A percentile compares a stretch with the other conserved stretches of the same genome.
These are phyloP conservation scores for Phytophthora melonis DNA, from an alignment of 352 stramenopile species.

Conservation along the genomic window DNA sequence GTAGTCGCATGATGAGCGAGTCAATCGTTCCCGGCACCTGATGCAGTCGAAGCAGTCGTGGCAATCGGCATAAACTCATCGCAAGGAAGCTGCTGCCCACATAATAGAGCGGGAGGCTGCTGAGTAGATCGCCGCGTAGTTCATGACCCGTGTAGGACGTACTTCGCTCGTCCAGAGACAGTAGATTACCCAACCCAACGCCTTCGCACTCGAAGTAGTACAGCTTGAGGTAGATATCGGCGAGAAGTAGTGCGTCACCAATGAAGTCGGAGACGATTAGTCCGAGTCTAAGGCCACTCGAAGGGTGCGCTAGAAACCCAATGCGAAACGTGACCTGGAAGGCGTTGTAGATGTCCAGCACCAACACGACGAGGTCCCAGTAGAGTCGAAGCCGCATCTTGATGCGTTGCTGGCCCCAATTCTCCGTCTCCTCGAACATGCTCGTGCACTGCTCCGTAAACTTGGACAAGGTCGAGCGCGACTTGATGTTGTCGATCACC, in stretches of 20 bases:
- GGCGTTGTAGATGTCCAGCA: constrained; percentile 71
- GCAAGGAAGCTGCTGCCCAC: constrained; percentile 57
- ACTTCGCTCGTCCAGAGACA: constrained; percentile 58
- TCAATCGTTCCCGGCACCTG: constrained; percentile 59
- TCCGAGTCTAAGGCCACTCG: constrained; percentile 14
- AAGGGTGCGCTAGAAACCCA: constrained; percentile 58
- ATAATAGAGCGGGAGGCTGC: constrained; percentile 76
- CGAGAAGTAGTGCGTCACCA: constrained; percentile 49
- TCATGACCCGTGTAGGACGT: constrained; percentile 49
- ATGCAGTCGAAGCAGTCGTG: constrained; percentile 54
- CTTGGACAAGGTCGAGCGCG: constrained; percentile 46
- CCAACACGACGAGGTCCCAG: constrained; percentile 67
- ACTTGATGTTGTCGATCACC: constrained; percentile 63
- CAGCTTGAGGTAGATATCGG: constrained; percentile 76
- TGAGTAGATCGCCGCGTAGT: constrained; percentile 54
- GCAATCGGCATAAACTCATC: constrained; percentile 69
- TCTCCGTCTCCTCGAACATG: constrained; percentile 71
- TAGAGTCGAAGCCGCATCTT: constrained; percentile 68
- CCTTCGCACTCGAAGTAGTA: constrained; percentile 83
- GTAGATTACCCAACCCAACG: constrained; percentile 54
- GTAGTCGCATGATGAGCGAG: constrained; percentile 71
- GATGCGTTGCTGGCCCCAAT: constrained; percentile 47
- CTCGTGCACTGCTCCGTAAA: constrained; percentile 64
- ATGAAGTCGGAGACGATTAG: constrained; percentile 54
- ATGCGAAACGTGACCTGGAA: constrained; percentile 81